Conservation (phyloP, 495 filamentous ascomycete genomes). For the Lasiosphaeria miniovina region DNA sequence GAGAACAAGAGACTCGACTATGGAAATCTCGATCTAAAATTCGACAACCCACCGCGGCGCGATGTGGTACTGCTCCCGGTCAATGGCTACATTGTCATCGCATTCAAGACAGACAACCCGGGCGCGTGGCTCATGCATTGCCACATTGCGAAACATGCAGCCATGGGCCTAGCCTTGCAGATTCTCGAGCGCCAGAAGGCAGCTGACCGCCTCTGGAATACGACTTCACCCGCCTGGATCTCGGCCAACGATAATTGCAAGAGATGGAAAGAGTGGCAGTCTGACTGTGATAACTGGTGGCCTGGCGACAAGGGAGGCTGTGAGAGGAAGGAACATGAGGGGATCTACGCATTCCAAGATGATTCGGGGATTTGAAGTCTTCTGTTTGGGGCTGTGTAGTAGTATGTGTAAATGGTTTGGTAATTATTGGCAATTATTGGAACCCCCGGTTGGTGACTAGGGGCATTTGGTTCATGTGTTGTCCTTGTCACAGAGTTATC, state of each 20-base stretch:
- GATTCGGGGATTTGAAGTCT: conserved; percentile 16
- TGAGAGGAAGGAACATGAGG: not conserved
- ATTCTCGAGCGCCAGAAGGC: conserved; percentile 34
- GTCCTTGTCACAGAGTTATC: no score
- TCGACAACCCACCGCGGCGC: conserved; percentile 50
- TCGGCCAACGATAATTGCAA: conserved; percentile 1
- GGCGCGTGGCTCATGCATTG: conserved; percentile 43
- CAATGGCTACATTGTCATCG: conserved; percentile 32
- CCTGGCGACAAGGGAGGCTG: conserved; percentile 1
- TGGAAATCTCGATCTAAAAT: conserved; percentile 35
- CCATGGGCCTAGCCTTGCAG: conserved; percentile 41
- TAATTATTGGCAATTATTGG: no score
- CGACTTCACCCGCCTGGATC: not conserved
- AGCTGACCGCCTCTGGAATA: conserved; percentile 12
- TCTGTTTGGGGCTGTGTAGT: no score
- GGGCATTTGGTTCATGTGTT: no score
- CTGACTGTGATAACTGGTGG: conserved; percentile 10
- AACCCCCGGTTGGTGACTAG: no score
- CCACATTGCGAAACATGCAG: conserved; percentile 46
- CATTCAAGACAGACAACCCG: conserved; percentile 42
- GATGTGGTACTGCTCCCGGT: conserved; percentile 52
- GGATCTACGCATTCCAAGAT: conserved; percentile 12
- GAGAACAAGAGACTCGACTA: conserved; percentile 11
- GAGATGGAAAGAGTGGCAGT: conserved; percentile 5
- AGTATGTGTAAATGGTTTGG: no score